A percentile compares a stretch with the other conserved stretches of the same genome.
Conservation (phyloP, 139 green algal species). For the Volvox africanus region DNA sequence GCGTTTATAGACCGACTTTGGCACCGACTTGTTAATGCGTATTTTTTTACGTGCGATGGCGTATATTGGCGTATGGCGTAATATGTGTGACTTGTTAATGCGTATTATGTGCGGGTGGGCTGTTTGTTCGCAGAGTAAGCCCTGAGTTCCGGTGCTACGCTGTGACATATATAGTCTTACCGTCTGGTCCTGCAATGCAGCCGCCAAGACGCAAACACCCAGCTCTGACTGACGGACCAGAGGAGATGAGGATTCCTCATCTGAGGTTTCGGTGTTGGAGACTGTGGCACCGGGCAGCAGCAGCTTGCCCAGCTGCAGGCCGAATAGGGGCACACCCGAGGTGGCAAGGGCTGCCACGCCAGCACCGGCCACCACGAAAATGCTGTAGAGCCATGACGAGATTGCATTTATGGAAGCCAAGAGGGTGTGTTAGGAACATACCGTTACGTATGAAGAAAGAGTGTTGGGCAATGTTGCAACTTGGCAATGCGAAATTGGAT, state of each 20-base stretch:
- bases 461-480: background rate
- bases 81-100: too few species aligned
- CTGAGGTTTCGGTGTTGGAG: background rate
- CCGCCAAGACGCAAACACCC: background rate
- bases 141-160: too few species aligned
- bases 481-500: too few species aligned
- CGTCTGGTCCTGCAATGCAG: slow-evolving; percentile 14
- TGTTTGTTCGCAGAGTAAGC: too few species aligned
- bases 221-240: background rate
- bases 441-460: background rate
- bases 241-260: background rate
- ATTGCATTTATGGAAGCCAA: background rate
- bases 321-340: slow-evolving; percentile 12
- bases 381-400: background rate
- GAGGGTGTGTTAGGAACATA: background rate
- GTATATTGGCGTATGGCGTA: too few species aligned
- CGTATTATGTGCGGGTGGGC: too few species aligned
- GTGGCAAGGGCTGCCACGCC: background rate
- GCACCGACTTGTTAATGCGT: too few species aligned
- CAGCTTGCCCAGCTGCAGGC: slow-evolving; percentile 20
- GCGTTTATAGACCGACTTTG: too few species aligned
- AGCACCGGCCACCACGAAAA: slow-evolving; percentile 7
- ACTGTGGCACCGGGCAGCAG: background rate
- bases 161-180: too few species aligned
- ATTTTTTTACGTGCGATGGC: too few species aligned